Conservation (phyloP, 176 grass and related monocot species). For the Carex scoparia region DNA sequence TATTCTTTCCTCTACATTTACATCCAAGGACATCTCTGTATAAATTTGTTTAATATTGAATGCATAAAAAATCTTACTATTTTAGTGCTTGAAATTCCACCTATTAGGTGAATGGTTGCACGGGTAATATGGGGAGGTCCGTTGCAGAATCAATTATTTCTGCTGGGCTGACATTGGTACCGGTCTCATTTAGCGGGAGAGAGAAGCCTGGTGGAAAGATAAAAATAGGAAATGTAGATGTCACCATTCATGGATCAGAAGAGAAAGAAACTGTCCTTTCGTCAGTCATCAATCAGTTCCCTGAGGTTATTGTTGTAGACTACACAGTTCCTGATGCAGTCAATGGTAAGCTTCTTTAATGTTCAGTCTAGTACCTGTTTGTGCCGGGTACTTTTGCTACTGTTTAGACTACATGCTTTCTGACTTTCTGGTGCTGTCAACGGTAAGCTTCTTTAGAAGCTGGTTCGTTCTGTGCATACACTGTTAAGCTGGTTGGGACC, state of each 20-base stretch:
- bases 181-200: constrained; percentile 68
- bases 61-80: not conserved
- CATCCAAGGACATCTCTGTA: not conserved
- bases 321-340: constrained; percentile 72
- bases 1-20: not conserved
- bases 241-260: constrained; percentile 61
- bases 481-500: not conserved
- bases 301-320: constrained; percentile 82
- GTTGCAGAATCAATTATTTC: constrained; percentile 57
- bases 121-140: constrained; percentile 69
- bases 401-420: not conserved
- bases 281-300: constrained; percentile 50
- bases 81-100: not conserved
- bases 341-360: constrained; percentile 53
- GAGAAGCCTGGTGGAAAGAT: constrained; percentile 55
- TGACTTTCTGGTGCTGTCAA: constrained; percentile 47
- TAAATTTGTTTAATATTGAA: not conserved
- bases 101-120: constrained; percentile 83
- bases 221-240: constrained; percentile 39
- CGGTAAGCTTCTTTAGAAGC: constrained; percentile 36
- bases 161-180: constrained; percentile 67
- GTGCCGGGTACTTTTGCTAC: not conserved
- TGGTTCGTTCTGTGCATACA: not conserved
- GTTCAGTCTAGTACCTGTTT: not conserved
- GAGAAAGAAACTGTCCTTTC: constrained; percentile 73